Evolutionary conservation across 768 basidiomycete species (phyloP), one percentile per base, ranked within the genome.

Genomic region (Suillus decipiens): DNA sequence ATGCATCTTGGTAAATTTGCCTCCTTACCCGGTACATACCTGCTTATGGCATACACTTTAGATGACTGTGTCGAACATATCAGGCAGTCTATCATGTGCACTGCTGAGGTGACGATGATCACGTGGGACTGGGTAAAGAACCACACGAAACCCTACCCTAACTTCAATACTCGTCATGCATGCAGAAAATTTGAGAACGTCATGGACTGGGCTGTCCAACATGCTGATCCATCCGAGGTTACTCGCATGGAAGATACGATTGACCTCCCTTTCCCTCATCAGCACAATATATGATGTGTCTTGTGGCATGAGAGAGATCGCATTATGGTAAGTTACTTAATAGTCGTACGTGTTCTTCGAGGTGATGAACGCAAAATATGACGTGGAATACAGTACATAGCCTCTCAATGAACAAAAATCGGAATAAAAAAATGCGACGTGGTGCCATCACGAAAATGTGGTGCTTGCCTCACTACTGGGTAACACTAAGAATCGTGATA

Each of bases 1-100:
- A 50, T 50, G 24, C 57, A 65, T 48, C 58, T 65, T 6, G 62
- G 64, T 65, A 53, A 45, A 42, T n/a, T 24, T 22, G 0, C 5
- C 12, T 24, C 22, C 34, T 12, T 41, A 8, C 51, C 17, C 14
- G 5, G n/a, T n/a, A 37, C 17, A 12, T 33, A 10, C 36, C 12
- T 47, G 4, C 7, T 50, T 15, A 15, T 11, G n/a, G 14, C 9
- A 37, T 22, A n/a, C 14, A 14, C 22, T 2, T 45, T 12, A 65
- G 65, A 64, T 12, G 42, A 51, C 19, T 66, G 65, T 39, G 2
- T 66, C 39, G 65, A 66, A 31, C 24, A 50, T 34, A 36, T 64
- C 39, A 53, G 65, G 19, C 62, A 66, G 59, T 22, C 45, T 47
- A 22, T 47, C 2, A 24, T 22, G 45, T 47, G 45, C 6, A 10